Percentiles rank a stretch among this genome's conserved stretches.
Conservation (phyloP, 225 moss, liverwort and hornwort genomes). For the Takakia lepidozioides region DNA sequence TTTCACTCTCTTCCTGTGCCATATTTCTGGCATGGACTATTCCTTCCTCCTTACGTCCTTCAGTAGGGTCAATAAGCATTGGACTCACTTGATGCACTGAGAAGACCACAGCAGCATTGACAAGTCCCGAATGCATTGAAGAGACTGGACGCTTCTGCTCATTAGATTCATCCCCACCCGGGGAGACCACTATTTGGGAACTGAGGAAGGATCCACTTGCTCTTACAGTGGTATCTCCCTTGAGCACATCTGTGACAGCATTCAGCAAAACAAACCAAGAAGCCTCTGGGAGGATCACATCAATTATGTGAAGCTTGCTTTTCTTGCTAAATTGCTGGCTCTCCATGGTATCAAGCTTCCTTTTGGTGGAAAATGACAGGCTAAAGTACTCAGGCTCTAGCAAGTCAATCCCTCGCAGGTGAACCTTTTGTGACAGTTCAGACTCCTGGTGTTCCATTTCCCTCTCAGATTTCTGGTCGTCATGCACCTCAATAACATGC, state of each 20-base stretch:
- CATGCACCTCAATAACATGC: slow-evolving; percentile 51
- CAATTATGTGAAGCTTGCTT: slow-evolving; percentile 51
- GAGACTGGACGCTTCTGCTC: slow-evolving; percentile 25
- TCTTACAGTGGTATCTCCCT: slow-evolving; percentile 44
- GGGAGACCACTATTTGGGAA: slow-evolving; percentile 27
- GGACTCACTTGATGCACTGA: slow-evolving; percentile 35
- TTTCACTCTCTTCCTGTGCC: slow-evolving; percentile 13
- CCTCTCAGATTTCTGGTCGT: slow-evolving; percentile 22
- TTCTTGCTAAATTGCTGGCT: slow-evolving; percentile 40
- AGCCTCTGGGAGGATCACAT: slow-evolving; percentile 54
- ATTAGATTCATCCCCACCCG: slow-evolving; percentile 31
- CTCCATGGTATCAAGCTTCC: slow-evolving; percentile 48
- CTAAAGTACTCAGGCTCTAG: slow-evolving; percentile 74
- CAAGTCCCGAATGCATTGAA: slow-evolving; percentile 28
- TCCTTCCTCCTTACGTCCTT: slow-evolving; percentile 23
- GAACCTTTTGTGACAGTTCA: slow-evolving; percentile 27
- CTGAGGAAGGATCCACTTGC: slow-evolving; percentile 19
- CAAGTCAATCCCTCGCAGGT: slow-evolving; percentile 75
- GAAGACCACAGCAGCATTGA: slow-evolving; percentile 55
- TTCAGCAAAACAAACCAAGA: slow-evolving; percentile 73
- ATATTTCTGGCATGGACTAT: slow-evolving; percentile 18
- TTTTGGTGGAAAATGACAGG: slow-evolving; percentile 70
- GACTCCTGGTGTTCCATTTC: slow-evolving; percentile 23
- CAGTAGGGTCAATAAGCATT: slow-evolving; percentile 34
- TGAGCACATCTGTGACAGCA: slow-evolving; percentile 54